Conservation (phyloP, 192 early-diverging fungal genomes). For the Coemansia sp. region DNA sequence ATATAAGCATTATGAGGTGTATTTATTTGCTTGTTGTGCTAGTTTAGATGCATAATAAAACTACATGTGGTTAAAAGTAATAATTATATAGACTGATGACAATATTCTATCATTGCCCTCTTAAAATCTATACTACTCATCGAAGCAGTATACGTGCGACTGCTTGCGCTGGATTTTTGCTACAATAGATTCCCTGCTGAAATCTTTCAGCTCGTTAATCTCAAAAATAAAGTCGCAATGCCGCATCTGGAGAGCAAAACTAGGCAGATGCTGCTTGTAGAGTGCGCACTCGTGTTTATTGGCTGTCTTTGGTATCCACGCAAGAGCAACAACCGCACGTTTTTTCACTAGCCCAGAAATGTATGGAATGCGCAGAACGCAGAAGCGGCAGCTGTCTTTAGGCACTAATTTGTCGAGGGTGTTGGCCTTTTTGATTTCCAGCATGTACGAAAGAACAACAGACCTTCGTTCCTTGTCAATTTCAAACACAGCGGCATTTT, state of each 20-base stretch:
- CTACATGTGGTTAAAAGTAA: too few relatives aligned
- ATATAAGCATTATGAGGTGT: too few relatives aligned
- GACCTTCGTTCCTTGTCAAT: constrained; percentile 5
- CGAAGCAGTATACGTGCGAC: not conserved
- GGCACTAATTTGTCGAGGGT: not conserved
- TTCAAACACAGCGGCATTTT: constrained; percentile 7
- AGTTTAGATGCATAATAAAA: too few relatives aligned
- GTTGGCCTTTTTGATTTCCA: not conserved
- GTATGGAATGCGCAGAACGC: not conserved
- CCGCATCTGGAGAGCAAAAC: constrained; percentile 9
- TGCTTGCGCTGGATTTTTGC: not conserved
- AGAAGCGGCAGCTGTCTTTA: not conserved
- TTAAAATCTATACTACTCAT: too few relatives aligned
- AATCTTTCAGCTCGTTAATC: constrained; percentile 17
- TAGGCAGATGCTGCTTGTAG: constrained; percentile 5
- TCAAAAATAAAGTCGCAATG: constrained; percentile 14
- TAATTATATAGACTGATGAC: too few relatives aligned
- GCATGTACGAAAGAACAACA: not conserved
- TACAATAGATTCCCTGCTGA: constrained; percentile 2
- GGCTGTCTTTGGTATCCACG: constrained; percentile 20
- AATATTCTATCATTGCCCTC: too few relatives aligned
- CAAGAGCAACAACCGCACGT: not conserved
- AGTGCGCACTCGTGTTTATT: not conserved
- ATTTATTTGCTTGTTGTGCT: too few relatives aligned
- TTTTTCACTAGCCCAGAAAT: not conserved